A percentile compares a stretch with the other conserved stretches of the same genome.
Evolutionary conservation across 2,329 filamentous ascomycete genomes (phyloP).

Genomic region (Thermoascus crustaceus): DNA sequence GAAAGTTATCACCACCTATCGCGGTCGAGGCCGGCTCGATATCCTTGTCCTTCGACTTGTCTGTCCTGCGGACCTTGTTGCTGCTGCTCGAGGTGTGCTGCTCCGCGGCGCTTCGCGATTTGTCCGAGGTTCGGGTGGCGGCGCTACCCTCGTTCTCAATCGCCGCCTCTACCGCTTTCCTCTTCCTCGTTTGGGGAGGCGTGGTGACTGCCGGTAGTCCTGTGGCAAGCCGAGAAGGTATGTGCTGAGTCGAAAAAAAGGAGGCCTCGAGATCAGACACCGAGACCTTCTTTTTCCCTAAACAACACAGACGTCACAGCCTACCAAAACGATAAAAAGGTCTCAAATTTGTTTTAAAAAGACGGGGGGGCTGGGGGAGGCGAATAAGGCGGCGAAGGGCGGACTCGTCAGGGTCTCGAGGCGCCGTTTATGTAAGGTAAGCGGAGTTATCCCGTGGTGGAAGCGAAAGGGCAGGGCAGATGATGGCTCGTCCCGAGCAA

Average conservation of each 20-base stretch:
- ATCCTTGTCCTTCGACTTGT: slow-evolving; percentile 14
- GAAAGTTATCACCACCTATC: slow-evolving; percentile 7
- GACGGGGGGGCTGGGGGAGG: background rate
- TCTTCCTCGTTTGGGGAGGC: slow-evolving; percentile 46
- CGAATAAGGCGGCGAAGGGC: no score
- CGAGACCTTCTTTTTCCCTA: slow-evolving; percentile 17
- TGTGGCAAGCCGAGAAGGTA: slow-evolving; percentile 11
- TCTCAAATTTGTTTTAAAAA: background rate
- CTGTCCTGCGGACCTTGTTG: slow-evolving; percentile 18
- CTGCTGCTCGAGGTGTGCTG: slow-evolving; percentile 16
- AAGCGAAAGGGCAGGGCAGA: background rate
- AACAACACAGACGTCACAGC: slow-evolving; percentile 20
- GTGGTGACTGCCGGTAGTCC: slow-evolving; percentile 34
- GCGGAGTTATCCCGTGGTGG: background rate
- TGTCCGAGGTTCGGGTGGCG: slow-evolving; percentile 18
- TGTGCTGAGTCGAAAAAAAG: slow-evolving; percentile 17
- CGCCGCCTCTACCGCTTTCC: slow-evolving; percentile 45
- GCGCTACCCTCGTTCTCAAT: slow-evolving; percentile 21
- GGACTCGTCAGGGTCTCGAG: background rate
- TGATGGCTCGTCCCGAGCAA: background rate
- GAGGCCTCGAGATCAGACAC: slow-evolving; percentile 12
- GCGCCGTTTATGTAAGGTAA: background rate
- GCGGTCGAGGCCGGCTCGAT: slow-evolving; percentile 8
- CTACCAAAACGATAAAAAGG: slow-evolving; percentile 11
- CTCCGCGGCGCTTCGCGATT: slow-evolving; percentile 17